These are phyloP conservation scores for Arthrobotrys sphaeroides DNA, from an alignment of 2,329 filamentous ascomycete species.

Conservation along the genomic window DNA sequence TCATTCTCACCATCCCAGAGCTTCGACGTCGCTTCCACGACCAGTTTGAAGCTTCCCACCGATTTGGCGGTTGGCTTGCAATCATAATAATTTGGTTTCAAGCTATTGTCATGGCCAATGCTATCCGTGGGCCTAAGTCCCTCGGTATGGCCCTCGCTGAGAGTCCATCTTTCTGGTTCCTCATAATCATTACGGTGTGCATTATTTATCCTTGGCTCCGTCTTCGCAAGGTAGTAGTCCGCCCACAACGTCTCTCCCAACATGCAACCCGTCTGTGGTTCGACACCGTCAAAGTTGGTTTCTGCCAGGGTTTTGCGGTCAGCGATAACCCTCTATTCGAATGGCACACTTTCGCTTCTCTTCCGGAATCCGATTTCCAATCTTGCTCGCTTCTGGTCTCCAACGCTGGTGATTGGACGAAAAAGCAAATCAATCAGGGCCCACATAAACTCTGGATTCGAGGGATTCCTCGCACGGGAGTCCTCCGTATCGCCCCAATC, in stretches of 20 bases:
- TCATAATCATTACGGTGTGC: conserved; percentile 72
- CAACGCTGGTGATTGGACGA: conserved; percentile 79
- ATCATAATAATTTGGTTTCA: conserved; percentile 74
- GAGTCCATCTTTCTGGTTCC: conserved; percentile 73
- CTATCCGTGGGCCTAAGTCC: conserved; percentile 58
- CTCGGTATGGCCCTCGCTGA: conserved; percentile 61
- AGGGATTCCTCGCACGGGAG: conserved; percentile 67
- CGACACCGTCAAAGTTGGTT: conserved; percentile 67
- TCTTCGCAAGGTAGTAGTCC: conserved; percentile 73
- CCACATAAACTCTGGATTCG: conserved; percentile 74
- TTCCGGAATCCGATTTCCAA: conserved; percentile 68
- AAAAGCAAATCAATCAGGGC: conserved; percentile 69
- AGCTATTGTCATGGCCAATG: conserved; percentile 64
- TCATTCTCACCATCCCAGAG: conserved; percentile 69
- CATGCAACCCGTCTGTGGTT: conserved; percentile 79
- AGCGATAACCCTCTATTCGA: conserved; percentile 69
- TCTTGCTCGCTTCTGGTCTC: conserved; percentile 77
- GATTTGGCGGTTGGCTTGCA: conserved; percentile 75
- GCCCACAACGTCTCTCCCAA: conserved; percentile 73
- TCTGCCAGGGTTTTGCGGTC: conserved; percentile 70
- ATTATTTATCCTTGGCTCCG: conserved; percentile 78
- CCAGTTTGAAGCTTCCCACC: conserved; percentile 75
- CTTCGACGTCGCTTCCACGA: conserved; percentile 73
- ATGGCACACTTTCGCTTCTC: conserved; percentile 80
- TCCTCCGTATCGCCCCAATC: conserved; percentile 60